Evolutionary conservation across 2,329 filamentous ascomycete genomes (phyloP).

Genomic region (Alternaria atra): DNA sequence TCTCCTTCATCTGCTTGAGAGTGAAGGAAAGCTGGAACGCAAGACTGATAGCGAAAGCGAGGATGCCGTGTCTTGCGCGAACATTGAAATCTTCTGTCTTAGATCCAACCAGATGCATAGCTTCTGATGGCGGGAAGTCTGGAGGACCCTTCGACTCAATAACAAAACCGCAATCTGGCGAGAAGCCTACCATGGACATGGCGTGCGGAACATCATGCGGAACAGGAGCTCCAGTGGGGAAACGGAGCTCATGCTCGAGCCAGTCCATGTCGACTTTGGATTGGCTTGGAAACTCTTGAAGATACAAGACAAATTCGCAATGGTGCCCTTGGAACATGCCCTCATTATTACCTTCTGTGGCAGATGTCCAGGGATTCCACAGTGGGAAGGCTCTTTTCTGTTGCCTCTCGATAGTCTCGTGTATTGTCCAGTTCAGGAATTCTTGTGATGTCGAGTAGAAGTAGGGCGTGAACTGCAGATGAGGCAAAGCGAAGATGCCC

Average conservation of each 20-base stretch:
- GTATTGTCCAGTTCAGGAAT: conserved; percentile 77
- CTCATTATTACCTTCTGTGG: conserved; percentile 64
- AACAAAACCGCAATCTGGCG: conserved; percentile 72
- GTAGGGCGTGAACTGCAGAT: conserved; percentile 72
- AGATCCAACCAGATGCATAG: conserved; percentile 63
- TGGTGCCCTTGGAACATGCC: conserved; percentile 74
- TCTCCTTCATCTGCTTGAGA: conserved; percentile 70
- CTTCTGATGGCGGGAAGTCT: conserved; percentile 60
- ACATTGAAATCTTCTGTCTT: conserved; percentile 66
- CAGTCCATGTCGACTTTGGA: conserved; percentile 53
- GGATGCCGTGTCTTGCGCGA: conserved; percentile 61
- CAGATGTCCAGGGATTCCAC: conserved; percentile 79
- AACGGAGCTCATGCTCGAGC: conserved; percentile 68
- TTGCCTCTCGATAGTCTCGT: conserved; percentile 71
- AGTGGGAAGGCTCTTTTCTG: conserved; percentile 63
- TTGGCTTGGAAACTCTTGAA: conserved; percentile 67
- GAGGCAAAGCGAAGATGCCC: conserved; percentile 89
- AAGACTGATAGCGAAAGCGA: conserved; percentile 61
- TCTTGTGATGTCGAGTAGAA: conserved; percentile 59
- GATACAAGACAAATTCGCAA: conserved; percentile 89
- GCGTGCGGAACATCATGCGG: conserved; percentile 61
- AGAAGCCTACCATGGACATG: conserved; percentile 70
- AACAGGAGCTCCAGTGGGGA: conserved; percentile 65
- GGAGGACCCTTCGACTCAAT: conserved; percentile 69
- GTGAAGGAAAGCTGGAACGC: conserved; percentile 65